These are phyloP conservation scores for Odontarrhena argentea DNA, from an alignment of 345 rosid species.

Conservation along the genomic window DNA sequence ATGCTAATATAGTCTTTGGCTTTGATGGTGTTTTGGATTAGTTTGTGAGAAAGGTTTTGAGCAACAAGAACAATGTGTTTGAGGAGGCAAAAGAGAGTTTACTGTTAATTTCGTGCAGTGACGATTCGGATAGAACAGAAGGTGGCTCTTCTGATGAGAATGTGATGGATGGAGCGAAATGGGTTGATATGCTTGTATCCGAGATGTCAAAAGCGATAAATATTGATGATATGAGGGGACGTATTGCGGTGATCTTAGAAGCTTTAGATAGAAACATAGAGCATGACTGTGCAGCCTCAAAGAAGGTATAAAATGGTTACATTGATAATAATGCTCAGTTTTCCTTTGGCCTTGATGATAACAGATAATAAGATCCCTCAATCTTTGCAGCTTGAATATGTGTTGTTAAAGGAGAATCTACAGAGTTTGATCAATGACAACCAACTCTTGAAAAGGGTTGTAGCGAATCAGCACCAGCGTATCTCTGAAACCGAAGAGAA, in stretches of 20 bases:
- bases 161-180: conserved; percentile 40
- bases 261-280: conserved; percentile 45
- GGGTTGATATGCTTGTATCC: conserved; percentile 57
- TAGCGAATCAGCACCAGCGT: conserved; percentile 54
- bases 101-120: conserved; percentile 30
- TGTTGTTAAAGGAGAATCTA: conserved; percentile 45
- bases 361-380: background rate
- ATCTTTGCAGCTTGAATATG: conserved; percentile 45
- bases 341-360: background rate
- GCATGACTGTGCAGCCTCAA: conserved; percentile 37
- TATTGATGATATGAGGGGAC: conserved; percentile 49
- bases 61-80: conserved; percentile 45
- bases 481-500: conserved; percentile 51
- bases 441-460: conserved; percentile 52
- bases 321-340: conserved; percentile 6
- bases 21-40: conserved; percentile 22
- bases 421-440: conserved; percentile 51
- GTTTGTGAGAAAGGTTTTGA: conserved; percentile 42
- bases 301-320: conserved; percentile 40
- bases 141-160: conserved; percentile 16
- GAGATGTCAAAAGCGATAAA: conserved; percentile 49
- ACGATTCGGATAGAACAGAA: conserved; percentile 4
- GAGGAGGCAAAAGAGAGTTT: conserved; percentile 53
- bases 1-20: background rate
- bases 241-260: conserved; percentile 48